Evolutionary conservation across 352 stramenopile species (phyloP), one percentile per base, ranked within the genome.

Genomic region (Globisporangium okanoganense): DNA sequence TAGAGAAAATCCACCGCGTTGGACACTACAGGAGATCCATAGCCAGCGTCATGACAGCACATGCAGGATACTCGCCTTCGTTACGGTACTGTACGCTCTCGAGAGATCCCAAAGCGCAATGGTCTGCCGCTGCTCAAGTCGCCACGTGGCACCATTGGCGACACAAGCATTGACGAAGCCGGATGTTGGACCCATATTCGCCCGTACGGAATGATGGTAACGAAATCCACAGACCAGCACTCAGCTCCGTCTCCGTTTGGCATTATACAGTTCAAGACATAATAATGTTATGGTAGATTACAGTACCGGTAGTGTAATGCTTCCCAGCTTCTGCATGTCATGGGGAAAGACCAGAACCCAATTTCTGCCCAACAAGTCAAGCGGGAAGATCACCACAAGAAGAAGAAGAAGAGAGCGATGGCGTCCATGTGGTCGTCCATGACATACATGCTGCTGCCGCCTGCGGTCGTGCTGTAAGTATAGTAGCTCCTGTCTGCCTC

Each of bases 391-490:
- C 48, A 40, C 25, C 29, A 53, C 36, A 58, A 45, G 51, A 58
- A 56, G 20, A 52, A 52, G 45, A 52, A 56, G 29, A 20, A 51
- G 7, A 38, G 24, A 27, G 43, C 22, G 29, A 89, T 88, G 80
- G 48, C 78, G 65, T 82, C 80, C 2, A 75, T 89, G 66, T 92
- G 83, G 83, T 82, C 79, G 43, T 88, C 80, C 33, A 85, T 87
- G 71, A 90, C 83, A 38, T 92, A 90, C 55, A 72, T 87, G 40
- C 66, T 92, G 59, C 78, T 92, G 35, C 83, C 83, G 36, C 83
- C 83, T 24, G 83, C 83, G n/a, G 78, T 92, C 43, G 64, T 90
- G 60, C 75, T 92, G 83, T 92, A 73, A 59, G 82, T 82, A 8
- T 25, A 52, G 6, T 24, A n/a, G 18, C 36, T 9, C 14, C 20